Evolutionary conservation across 805 yeast species (phyloP), one percentile per base, ranked within the genome.

Genomic region (Candida endomychidarum): DNA sequence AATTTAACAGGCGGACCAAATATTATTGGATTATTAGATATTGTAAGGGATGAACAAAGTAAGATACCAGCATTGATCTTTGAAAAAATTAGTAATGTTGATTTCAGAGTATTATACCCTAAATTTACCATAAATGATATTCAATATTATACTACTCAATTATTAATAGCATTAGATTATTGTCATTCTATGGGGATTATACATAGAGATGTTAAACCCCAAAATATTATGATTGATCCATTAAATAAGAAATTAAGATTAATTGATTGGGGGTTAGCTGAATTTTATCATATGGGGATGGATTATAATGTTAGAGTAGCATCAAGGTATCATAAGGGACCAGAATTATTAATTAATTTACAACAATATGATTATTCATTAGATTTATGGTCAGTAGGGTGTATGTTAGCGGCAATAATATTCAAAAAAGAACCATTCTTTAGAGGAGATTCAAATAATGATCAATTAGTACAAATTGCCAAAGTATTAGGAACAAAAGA

Each of bases 241-340:
- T 65, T 71, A 22, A 63, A 60, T 34, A 76, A 74, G 50, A 67
- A 71, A 36, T 66, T 89, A 54, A 75, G 91, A 51, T 75, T 89
- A 40, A 89, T 89, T 48, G 96, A 89, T 65, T 89, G 96, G 96
- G 96, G 96, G 12, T 67, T 89, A 47, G 96, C 96, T 5, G 96
- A 89, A 60, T 89, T 86, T 57, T 89, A 89, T 62, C 96, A 89
- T 58, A 81, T 82, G 4, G 93, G 93, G 4, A 84, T 83, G 41
- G 95, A 86, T 49, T 89, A 86, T 65, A 89, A 89, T 56, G 96
- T 87, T 16, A 75, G 96, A 46, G 96, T 89, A 22, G 96, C 96
- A 0, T 84, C 95, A 9, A 77, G 96, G 45, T 88, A 86, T 63
- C 88, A 83, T 64, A 89, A 89, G 65, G 96, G 95, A 7, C 96